phyloP scores from a whole-genome alignment of 2,329 filamentous ascomycete genomes.

The Cladosporium velox region DNA sequence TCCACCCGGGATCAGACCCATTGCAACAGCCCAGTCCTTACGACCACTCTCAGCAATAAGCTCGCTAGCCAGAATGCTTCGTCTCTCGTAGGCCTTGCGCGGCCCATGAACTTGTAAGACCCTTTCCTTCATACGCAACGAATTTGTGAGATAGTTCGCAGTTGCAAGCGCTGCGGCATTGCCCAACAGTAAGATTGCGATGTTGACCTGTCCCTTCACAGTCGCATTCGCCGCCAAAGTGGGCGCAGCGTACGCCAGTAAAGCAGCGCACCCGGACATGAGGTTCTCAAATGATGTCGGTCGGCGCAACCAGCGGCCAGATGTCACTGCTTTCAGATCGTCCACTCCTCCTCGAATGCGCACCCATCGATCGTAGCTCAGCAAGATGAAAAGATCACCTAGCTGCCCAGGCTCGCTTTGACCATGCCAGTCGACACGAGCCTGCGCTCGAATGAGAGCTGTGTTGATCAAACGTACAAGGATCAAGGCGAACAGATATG shows the following conservation, averaged over 20 bases:
- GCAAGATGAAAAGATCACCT: conserved; percentile 55
- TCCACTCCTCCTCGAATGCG: conserved; percentile 56
- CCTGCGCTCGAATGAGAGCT: conserved; percentile 57
- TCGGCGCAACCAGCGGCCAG: conserved; percentile 57
- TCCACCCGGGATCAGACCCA: conserved; percentile 40
- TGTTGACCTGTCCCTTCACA: conserved; percentile 53
- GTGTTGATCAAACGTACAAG: conserved; percentile 59
- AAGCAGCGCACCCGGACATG: conserved; percentile 52
- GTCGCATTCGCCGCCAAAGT: conserved; percentile 58
- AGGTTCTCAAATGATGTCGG: conserved; percentile 55
- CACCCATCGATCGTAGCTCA: conserved; percentile 55
- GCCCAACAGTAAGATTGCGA: conserved; percentile 55
- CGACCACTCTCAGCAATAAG: conserved; percentile 40
- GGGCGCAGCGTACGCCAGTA: conserved; percentile 61
- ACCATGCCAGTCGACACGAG: conserved; percentile 40
- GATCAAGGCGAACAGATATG: conserved; percentile 53
- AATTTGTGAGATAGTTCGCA: conserved; percentile 54
- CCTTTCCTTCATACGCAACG: conserved; percentile 56
- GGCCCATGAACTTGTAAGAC: conserved; percentile 31
- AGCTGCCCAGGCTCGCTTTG: conserved; percentile 39
- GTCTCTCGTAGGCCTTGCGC: conserved; percentile 35
- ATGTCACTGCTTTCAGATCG: conserved; percentile 62
- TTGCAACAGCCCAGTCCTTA: conserved; percentile 41
- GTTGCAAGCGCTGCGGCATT: conserved; percentile 57
- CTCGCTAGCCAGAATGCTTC: conserved; percentile 43